phyloP scores from a whole-genome alignment of 2,329 filamentous ascomycete species.

The Fusarium solani-melongenae region DNA sequence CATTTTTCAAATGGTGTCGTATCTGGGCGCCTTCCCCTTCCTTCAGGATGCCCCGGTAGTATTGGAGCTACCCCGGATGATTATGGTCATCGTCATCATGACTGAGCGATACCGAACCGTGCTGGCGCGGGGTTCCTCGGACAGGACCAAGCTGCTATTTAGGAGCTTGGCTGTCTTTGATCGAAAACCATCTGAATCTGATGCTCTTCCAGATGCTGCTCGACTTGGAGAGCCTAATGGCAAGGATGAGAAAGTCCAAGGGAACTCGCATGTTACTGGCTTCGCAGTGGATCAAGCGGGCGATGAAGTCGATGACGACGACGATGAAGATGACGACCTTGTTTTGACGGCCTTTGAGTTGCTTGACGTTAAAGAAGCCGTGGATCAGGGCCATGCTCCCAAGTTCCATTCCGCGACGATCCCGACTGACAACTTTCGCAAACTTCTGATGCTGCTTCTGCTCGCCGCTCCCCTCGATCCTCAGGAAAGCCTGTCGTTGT shows the following conservation, averaged over 20 bases:
- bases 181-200: conserved; percentile 57
- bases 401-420: conserved; percentile 74
- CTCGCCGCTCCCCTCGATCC: conserved; percentile 72
- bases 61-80: conserved; percentile 74
- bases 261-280: conserved; percentile 46
- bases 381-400: conserved; percentile 62
- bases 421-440: conserved; percentile 78
- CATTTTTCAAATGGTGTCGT: conserved; percentile 77
- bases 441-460: conserved; percentile 76
- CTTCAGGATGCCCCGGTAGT: conserved; percentile 76
- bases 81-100: conserved; percentile 79
- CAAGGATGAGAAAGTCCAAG: conserved; percentile 3
- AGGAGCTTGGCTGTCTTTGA: conserved; percentile 79
- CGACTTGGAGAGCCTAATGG: conserved; percentile 12
- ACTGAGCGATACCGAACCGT: conserved; percentile 76
- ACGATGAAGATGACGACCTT: conserved; percentile 69
- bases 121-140: conserved; percentile 65
- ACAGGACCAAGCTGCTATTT: conserved; percentile 74
- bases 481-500: conserved; percentile 72
- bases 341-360: conserved; percentile 76
- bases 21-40: conserved; percentile 79
- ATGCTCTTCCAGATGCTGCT: background rate
- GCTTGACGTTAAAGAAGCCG: conserved; percentile 72
- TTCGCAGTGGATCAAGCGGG: conserved; percentile 60
- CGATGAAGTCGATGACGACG: conserved; percentile 58